Evolutionary conservation across 345 rosid species (phyloP).

Genomic region (Lagerstroemia speciosa): DNA sequence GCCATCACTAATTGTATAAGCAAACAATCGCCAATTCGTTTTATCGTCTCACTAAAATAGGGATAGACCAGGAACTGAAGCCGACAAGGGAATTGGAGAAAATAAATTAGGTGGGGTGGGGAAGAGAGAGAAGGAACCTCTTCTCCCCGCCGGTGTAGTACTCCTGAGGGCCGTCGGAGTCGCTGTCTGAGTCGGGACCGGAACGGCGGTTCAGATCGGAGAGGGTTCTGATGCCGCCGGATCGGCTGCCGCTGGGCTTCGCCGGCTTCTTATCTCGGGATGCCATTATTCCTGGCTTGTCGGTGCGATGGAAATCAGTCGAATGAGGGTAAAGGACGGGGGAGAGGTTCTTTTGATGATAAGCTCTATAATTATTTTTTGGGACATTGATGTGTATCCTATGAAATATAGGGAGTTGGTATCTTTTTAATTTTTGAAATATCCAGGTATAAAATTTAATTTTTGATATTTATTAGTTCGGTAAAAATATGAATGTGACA

Average conservation of each 20-base stretch:
- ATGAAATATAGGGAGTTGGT: no score
- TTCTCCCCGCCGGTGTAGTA: conserved; percentile 95
- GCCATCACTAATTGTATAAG: not conserved
- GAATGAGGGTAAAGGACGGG: not conserved
- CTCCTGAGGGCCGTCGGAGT: conserved; percentile 76
- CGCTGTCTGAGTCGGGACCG: conserved; percentile 72
- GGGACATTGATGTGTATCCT: no score
- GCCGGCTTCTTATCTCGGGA: conserved; percentile 70
- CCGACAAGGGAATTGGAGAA: not conserved
- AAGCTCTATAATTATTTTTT: no score
- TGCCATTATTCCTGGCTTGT: conserved; percentile 28
- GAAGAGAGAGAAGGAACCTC: conserved; percentile 33
- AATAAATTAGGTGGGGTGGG: not conserved
- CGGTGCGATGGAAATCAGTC: not conserved
- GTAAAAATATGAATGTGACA: no score
- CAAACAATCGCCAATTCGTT: not conserved
- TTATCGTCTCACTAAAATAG: not conserved
- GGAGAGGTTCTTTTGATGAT: not conserved
- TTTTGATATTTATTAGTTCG: no score
- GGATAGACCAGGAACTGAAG: not conserved
- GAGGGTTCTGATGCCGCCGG: conserved; percentile 70
- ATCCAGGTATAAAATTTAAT: no score
- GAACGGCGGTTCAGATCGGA: conserved; percentile 75
- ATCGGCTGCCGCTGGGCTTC: conserved; percentile 50
- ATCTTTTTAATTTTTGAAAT: no score